Percentiles rank a stretch among this genome's conserved stretches.
These are phyloP conservation scores for Penicillium lividum DNA, from an alignment of 495 filamentous ascomycete genomes.

Conservation along the genomic window DNA sequence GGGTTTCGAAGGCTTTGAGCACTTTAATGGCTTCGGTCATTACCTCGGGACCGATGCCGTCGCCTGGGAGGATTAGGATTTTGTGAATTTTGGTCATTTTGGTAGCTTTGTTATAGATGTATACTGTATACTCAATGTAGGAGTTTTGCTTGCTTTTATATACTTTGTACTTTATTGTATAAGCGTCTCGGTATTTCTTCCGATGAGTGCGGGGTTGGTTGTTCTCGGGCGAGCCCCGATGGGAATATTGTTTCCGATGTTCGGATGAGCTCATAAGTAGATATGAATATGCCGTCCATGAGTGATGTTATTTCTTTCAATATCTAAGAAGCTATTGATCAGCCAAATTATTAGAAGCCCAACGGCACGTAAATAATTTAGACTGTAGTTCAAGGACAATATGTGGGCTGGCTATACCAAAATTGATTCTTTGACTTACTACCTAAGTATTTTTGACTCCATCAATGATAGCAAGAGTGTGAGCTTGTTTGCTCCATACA, in stretches of 20 bases:
- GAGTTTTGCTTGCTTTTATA: not conserved
- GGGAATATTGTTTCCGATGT: conserved; percentile 7
- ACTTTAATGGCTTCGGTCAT: conserved; percentile 55
- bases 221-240: conserved; percentile 23
- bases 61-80: conserved; percentile 55
- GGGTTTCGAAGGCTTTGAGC: conserved; percentile 46
- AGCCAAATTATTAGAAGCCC: too few species aligned
- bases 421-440: too few species aligned
- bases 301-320: too few species aligned
- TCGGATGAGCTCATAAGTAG: not conserved
- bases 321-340: too few species aligned
- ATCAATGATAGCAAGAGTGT: too few species aligned
- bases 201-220: conserved; percentile 24
- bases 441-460: too few species aligned
- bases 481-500: too few species aligned
- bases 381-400: too few species aligned
- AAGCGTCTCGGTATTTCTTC: conserved; percentile 21
- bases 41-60: conserved; percentile 58
- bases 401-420: too few species aligned
- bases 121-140: not conserved
- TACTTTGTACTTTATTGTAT: not conserved
- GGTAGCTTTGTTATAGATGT: not conserved
- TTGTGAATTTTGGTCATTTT: conserved; percentile 37
- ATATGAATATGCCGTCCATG: not conserved
- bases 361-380: too few species aligned